Base-by-base conservation (phyloP, 2,329 filamentous ascomycete species). In the Pochonia chlamydosporia region DNA sequence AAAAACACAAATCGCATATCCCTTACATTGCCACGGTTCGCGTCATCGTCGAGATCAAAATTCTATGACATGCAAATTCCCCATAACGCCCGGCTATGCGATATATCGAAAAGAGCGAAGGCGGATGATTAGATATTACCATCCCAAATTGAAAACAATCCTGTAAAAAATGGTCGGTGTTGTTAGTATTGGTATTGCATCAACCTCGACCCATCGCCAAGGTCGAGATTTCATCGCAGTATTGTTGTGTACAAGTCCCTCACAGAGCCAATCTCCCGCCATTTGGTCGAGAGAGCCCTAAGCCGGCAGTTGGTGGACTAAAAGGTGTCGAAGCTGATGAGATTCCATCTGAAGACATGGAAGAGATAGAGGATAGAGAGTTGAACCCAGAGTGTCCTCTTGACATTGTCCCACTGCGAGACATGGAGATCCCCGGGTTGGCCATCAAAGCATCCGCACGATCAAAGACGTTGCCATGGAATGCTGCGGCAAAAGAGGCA, bases 401-500 rank as follows among this genome's bases (percentile, higher is more conserved):
- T n/a, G 64, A 65, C 63, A 74, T 69, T 10, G 67, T 70, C 18
- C 71, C 71, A n/a, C 63, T 66, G n/a, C 77, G 72, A 20, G 72
- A 73, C 70, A 81, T 74, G n/a, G 73, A 75, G 26, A 79, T 67
- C 14, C 78, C 77, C n/a, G 75, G 75, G 59, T 75, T 76, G 4
- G 74, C 74, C 51, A 81, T 76, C 40, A 82, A 65, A 6, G 77
- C 70, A 46, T 81, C 78, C 0, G 79, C 79, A 16, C 79, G 68
- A 55, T 82, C 76, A 59, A 81, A 82, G n/a, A 82, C 75, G 53
- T 79, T 72, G 10, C 78, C 76, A 2, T 72, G 68, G 50, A 82
- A 81, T 1, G 74, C 72, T 14, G 68, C 67, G 7, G 73, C 71
- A 57, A 82, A 81, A 1, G 76, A 78, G 2, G 69, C 74, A 50